Evolutionary conservation across 148 eudicot genomes (phyloP).

Genomic region (Euryodendron excelsum): DNA sequence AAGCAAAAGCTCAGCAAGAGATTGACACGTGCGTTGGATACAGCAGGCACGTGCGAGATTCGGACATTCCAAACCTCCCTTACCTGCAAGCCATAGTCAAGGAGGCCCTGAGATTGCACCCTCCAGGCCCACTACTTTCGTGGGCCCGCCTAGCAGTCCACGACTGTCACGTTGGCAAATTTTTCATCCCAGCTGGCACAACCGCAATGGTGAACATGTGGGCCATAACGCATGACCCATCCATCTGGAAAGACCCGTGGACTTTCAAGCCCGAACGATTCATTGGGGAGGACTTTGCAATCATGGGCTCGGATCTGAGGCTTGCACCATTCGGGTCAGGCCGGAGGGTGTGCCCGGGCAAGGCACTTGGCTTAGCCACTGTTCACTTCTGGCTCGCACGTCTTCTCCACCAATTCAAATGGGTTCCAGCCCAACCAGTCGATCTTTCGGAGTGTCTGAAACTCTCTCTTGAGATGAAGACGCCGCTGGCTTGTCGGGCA

Average conservation of each 20-base stretch:
- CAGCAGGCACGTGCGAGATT: conserved; percentile 48
- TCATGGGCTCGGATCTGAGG: conserved; percentile 79
- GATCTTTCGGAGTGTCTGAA: conserved; percentile 71
- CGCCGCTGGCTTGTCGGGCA: conserved; percentile 45
- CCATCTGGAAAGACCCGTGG: conserved; percentile 72
- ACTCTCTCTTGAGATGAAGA: conserved; percentile 73
- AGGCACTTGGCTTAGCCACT: conserved; percentile 57
- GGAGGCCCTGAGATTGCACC: conserved; percentile 74
- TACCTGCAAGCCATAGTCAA: conserved; percentile 75
- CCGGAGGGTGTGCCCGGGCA: conserved; percentile 74
- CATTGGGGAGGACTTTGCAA: conserved; percentile 46
- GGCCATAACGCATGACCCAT: conserved; percentile 78
- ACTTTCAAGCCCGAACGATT: conserved; percentile 61
- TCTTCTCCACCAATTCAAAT: conserved; percentile 56
- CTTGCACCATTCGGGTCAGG: conserved; percentile 90
- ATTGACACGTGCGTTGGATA: conserved; percentile 38
- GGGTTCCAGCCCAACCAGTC: conserved; percentile 49
- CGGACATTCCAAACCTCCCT: conserved; percentile 61
- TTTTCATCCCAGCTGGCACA: conserved; percentile 65
- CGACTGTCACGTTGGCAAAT: conserved; percentile 55
- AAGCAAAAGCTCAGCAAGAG: conserved; percentile 64
- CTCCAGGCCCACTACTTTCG: conserved; percentile 84
- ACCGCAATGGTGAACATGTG: conserved; percentile 94
- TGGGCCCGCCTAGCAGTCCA: conserved; percentile 80
- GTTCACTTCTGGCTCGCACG: conserved; percentile 69